phyloP scores from a whole-genome alignment of 2,329 filamentous ascomycete genomes.

The Hysterium pulicare region DNA sequence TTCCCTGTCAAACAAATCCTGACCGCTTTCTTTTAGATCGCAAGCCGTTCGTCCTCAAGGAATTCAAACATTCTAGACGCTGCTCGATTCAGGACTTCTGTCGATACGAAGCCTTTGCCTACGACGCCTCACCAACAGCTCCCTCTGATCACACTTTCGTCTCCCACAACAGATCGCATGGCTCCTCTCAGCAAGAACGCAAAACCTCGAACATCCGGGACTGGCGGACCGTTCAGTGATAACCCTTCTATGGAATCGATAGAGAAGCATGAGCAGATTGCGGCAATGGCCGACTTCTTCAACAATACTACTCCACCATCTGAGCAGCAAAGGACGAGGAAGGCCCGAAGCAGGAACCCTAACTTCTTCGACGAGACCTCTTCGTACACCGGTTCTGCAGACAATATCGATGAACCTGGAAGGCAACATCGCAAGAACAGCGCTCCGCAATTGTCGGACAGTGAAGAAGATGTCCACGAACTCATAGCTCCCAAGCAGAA shows the following conservation, averaged over 20 bases:
- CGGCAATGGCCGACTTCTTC: not conserved
- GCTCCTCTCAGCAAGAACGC: slow-evolving; percentile 13
- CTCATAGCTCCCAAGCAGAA: not conserved
- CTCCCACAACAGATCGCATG: slow-evolving; percentile 3
- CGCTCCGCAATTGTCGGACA: no score
- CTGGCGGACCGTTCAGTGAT: not conserved
- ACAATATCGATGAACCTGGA: not conserved
- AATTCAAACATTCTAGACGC: slow-evolving; percentile 34
- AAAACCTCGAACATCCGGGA: not conserved
- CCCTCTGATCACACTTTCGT: slow-evolving; percentile 20
- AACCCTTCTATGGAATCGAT: not conserved
- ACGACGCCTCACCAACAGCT: slow-evolving; percentile 28
- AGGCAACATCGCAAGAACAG: not conserved
- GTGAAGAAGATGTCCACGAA: not conserved
- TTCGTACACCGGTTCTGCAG: slow-evolving; percentile 11
- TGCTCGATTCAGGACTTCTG: no score
- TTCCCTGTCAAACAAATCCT: not conserved
- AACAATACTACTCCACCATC: not conserved
- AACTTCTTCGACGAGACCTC: slow-evolving; percentile 13
- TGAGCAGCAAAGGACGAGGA: not conserved
- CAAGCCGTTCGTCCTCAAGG: slow-evolving; percentile 36
- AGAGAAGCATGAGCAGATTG: not conserved
- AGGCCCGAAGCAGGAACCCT: not conserved
- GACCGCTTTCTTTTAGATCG: slow-evolving; percentile 21
- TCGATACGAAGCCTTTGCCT: slow-evolving; percentile 35